These are phyloP conservation scores for Blastocladiella emersonii DNA, from an alignment of 371 early-diverging fungal species.

Conservation along the genomic window DNA sequence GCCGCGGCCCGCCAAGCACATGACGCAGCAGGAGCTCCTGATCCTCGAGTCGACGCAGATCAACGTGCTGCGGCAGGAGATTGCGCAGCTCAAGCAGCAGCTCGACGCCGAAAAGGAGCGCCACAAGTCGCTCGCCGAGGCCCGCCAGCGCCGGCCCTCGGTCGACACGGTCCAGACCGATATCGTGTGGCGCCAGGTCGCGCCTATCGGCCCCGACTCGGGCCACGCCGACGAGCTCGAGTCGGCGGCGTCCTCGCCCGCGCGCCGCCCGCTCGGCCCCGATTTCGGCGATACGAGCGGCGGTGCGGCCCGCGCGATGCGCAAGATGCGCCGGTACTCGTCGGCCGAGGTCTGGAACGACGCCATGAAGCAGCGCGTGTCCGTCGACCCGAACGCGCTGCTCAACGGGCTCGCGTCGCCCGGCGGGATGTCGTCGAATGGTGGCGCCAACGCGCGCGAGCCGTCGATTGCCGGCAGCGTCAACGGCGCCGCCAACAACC, in stretches of 20 bases:
- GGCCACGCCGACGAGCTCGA: constrained; percentile 3
- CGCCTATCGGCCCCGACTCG: constrained; percentile 9
- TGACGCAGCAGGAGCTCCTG: constrained; percentile 14
- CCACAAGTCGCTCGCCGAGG: background rate
- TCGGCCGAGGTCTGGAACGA: background rate
- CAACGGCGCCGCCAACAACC: constrained; percentile 13
- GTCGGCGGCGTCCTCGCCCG: background rate
- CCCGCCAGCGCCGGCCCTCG: constrained; percentile 13
- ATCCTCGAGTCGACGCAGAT: background rate
- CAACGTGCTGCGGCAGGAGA: constrained; percentile 27
- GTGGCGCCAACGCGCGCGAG: too few relatives aligned
- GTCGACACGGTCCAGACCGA: constrained; percentile 11
- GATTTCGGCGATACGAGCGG: constrained; percentile 7
- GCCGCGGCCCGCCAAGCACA: constrained; percentile 7
- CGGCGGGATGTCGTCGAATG: background rate
- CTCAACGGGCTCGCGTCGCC: background rate
- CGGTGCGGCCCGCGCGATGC: background rate
- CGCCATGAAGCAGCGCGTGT: background rate
- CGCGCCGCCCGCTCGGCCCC: constrained; percentile 7
- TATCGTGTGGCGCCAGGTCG: background rate
- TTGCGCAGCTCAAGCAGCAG: constrained; percentile 35
- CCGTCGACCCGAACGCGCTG: background rate
- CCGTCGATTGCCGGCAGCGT: constrained; percentile 12
- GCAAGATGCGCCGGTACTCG: background rate
- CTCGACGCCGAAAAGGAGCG: constrained; percentile 7